These are phyloP conservation scores for Tetrahymena thermophila DNA, from an alignment of 73 alveolate species.

Conservation along the genomic window DNA sequence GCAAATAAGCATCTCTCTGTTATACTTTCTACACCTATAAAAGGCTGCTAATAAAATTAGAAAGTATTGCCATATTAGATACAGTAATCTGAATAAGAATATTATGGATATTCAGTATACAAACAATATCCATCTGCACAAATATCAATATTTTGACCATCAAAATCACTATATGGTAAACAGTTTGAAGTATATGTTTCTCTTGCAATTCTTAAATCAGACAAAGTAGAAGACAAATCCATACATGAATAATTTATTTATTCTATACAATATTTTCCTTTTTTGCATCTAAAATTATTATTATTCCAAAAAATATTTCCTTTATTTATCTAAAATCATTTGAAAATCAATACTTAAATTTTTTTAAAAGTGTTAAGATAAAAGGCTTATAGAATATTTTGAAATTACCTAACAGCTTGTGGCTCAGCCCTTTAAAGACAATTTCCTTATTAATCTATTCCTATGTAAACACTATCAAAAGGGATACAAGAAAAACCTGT, in stretches of 20 bases:
- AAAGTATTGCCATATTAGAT: background rate
- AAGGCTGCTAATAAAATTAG: background rate
- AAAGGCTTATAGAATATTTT: no score
- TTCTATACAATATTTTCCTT: background rate
- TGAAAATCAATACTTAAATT: background rate
- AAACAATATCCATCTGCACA: background rate
- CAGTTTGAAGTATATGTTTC: background rate
- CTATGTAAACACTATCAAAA: background rate
- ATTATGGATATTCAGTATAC: background rate
- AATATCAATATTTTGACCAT: background rate
- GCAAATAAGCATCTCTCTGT: background rate
- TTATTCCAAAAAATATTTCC: background rate
- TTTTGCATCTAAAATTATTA: background rate
- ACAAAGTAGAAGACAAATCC: background rate
- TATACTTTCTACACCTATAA: background rate
- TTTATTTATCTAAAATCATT: background rate
- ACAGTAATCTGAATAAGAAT: background rate
- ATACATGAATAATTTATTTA: background rate
- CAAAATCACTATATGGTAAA: background rate
- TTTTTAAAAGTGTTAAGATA: background rate
- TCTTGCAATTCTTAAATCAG: background rate
- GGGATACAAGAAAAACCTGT: background rate
- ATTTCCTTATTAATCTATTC: background rate
- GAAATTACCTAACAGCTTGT: background rate
- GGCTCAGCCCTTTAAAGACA: background rate